A percentile compares a stretch with the other conserved stretches of the same genome.
Conservation (phyloP, 805 yeast species). For the Barnettozyma sp. region DNA sequence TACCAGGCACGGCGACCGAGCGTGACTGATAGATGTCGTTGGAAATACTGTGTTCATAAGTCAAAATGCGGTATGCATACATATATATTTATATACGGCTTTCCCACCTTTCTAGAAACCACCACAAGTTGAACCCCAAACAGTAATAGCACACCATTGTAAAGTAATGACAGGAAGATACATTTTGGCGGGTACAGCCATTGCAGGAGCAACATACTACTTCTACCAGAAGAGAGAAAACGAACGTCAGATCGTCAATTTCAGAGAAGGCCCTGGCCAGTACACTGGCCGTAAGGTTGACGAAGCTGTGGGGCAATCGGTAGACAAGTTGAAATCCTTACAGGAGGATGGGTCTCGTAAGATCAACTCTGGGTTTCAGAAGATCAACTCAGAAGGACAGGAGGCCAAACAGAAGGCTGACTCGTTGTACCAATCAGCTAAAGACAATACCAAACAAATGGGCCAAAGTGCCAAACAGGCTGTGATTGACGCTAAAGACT, state of each 20-base stretch:
- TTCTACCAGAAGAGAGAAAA: slow-evolving; percentile 18
- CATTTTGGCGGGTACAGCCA: slow-evolving; percentile 21
- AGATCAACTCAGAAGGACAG: slow-evolving; percentile 13
- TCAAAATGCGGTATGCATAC: too few species aligned
- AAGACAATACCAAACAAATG: slow-evolving; percentile 12
- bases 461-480: slow-evolving; percentile 13
- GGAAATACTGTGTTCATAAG: too few species aligned
- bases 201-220: slow-evolving; percentile 23
- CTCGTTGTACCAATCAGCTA: slow-evolving; percentile 13
- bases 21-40: too few species aligned
- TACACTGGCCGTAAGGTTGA: slow-evolving; percentile 23
- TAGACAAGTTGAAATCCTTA: slow-evolving; percentile 13
- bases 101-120: too few species aligned
- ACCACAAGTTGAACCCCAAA: too few species aligned
- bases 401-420: slow-evolving; percentile 17
- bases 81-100: too few species aligned
- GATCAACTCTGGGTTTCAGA: slow-evolving; percentile 16
- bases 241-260: slow-evolving; percentile 5
- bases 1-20: too few species aligned
- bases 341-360: slow-evolving; percentile 18
- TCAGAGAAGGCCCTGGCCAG: slow-evolving; percentile 18
- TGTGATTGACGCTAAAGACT: slow-evolving; percentile 19
- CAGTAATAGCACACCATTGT: too few species aligned
- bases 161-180: slow-evolving; percentile 12
- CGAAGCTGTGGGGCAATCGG: slow-evolving; percentile 17